Conservation (phyloP, 2,329 filamentous ascomycete species). For the Fusarium protoensiforme region DNA sequence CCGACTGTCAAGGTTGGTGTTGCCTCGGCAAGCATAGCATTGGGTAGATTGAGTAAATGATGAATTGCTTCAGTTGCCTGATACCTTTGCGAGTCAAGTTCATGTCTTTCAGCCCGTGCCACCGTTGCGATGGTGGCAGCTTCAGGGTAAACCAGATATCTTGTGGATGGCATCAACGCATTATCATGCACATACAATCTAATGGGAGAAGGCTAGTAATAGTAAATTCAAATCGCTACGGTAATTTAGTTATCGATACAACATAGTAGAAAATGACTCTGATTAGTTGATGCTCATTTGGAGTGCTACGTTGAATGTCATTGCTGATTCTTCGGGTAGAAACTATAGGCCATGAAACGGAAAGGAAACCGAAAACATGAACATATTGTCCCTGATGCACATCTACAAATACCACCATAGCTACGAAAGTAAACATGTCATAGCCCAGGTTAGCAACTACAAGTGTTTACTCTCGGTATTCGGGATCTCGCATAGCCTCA, state of each 20-base stretch:
- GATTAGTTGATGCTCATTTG: too few relatives aligned
- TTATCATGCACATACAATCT: too few relatives aligned
- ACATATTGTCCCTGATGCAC: too few relatives aligned
- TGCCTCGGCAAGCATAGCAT: accelerated
- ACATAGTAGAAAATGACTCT: too few relatives aligned
- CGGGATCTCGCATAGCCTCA: not conserved
- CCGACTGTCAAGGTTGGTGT: not conserved
- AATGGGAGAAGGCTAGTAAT: too few relatives aligned
- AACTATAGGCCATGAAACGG: too few relatives aligned
- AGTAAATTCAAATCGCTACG: too few relatives aligned
- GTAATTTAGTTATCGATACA: too few relatives aligned
- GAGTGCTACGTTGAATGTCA: too few relatives aligned
- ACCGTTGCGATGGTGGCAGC: not conserved
- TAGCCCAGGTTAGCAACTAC: not conserved
- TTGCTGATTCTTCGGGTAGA: too few relatives aligned
- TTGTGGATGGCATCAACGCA: not conserved
- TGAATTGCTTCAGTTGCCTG: not conserved
- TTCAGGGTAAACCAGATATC: not conserved
- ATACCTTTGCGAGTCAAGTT: not conserved
- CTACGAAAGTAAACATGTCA: not conserved
- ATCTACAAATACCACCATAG: too few relatives aligned
- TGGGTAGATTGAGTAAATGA: not conserved
- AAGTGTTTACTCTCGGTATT: not conserved
- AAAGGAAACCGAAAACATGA: too few relatives aligned
- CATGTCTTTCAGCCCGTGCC: not conserved